Base-by-base conservation (phyloP, 495 filamentous ascomycete genomes). In the Penicillium tannophilum region DNA sequence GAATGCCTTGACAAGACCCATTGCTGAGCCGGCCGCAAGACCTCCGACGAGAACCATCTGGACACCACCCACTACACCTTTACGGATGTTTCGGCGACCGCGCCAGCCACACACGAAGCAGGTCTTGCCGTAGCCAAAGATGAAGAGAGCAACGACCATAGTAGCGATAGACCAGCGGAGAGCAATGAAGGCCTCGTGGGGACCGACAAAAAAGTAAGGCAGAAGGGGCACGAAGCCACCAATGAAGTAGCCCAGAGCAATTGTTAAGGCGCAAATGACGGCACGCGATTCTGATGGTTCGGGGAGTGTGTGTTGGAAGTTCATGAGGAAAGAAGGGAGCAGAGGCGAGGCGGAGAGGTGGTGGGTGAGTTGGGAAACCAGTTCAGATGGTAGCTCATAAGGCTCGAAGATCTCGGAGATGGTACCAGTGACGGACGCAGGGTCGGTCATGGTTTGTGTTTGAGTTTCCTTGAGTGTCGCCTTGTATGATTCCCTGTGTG, bases 41-140 rank as follows among this genome's bases (percentile, higher is more conserved):
- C 85, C 84, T 17, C 88, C 88, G 16, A 90, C 75, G 20, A 85
- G 54, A 17, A 89, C 81, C 87, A 90, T 91, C 55, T 87, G 80
- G 14, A 85, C 46, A 0, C 86, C 87, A 2, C 76, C 78, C 39
- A 76, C 59, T 9, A 79, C 46, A 0, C 75, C 77, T 47, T 71
- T 70, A 58, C 75, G 66, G 31, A 81, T 54, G 53, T 81, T 78
- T 45, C 58, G 67, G 24, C 60, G 62, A 7, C 68, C 69, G 33
- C 54, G 65, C 76, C 68, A 80, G 43, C 71, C 76, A 52, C 58
- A 71, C 46, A 74, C 76, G 65, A 73, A 86, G 64, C 66, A 86
- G 24, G 86, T 88, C 78, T 92, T 92, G 24, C 76, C 79, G 56
- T 88, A 89, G 0, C 90, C 89, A 67, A 93, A 93, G 4, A 80